Conservation (phyloP, 768 basidiomycete species). For the Suillus brevipes region DNA sequence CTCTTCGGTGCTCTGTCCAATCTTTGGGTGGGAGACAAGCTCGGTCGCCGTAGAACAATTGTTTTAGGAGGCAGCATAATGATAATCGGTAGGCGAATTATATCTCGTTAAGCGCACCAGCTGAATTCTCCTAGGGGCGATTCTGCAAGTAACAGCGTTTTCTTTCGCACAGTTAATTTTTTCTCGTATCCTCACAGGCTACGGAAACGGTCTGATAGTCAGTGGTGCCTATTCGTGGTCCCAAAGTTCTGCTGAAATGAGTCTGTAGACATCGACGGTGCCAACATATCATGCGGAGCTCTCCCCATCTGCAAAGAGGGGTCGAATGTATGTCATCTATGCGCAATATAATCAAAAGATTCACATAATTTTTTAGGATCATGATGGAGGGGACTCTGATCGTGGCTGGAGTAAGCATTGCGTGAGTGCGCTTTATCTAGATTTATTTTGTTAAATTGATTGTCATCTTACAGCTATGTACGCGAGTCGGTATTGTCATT, state of each 20-base stretch:
- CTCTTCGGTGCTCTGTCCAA: constrained; percentile 44
- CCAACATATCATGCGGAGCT: constrained; percentile 49
- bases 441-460: neutral
- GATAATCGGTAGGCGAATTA: constrained; percentile 33
- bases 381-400: constrained; percentile 12
- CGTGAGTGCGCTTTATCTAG: constrained; percentile 25
- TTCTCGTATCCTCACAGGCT: constrained; percentile 40
- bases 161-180: constrained; percentile 43
- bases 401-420: constrained; percentile 38
- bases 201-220: constrained; percentile 43
- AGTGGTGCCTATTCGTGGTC: neutral
- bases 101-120: neutral
- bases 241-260: neutral
- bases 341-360: neutral
- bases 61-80: constrained; percentile 41
- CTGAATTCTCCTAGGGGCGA: constrained; percentile 20
- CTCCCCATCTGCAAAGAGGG: constrained; percentile 41
- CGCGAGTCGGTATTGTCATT: neutral
- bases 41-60: constrained; percentile 42
- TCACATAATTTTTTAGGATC: constrained; percentile 2
- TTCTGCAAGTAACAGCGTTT: constrained; percentile 38
- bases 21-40: constrained; percentile 40
- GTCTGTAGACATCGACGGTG: constrained; percentile 40
- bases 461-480: neutral
- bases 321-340: constrained; percentile 27